phyloP scores from a whole-genome alignment of 192 early-diverging fungal genomes.

The Lobosporangium transversale region DNA sequence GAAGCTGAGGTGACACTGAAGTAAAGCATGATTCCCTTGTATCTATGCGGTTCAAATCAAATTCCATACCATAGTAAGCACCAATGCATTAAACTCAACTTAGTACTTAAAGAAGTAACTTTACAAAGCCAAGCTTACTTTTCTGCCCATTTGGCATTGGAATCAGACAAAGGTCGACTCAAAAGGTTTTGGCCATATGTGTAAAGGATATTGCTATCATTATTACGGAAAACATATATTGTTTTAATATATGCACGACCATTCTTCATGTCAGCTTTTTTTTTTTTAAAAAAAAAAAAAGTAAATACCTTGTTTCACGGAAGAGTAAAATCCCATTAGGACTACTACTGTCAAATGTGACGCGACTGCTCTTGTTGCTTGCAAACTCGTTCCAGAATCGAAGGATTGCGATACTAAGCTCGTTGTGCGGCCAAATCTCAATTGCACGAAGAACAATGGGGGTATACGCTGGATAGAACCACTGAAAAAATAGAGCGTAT shows the following conservation, averaged over 20 bases:
- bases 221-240: not conserved
- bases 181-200: slow-evolving; percentile 40
- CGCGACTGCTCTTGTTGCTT: slow-evolving; percentile 79
- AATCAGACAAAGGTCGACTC: slow-evolving; percentile 32
- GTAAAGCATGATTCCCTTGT: slow-evolving; percentile 83
- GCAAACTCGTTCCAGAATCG: slow-evolving; percentile 86
- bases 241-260: no score
- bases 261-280: no score
- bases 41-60: slow-evolving; percentile 40
- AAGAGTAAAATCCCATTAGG: slow-evolving; percentile 91
- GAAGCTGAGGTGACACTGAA: slow-evolving; percentile 76
- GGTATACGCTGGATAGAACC: slow-evolving; percentile 82
- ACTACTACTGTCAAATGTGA: slow-evolving; percentile 86
- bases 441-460: slow-evolving; percentile 72
- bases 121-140: slow-evolving; percentile 21
- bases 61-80: not conserved
- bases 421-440: slow-evolving; percentile 70
- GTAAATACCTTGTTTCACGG: slow-evolving; percentile 78
- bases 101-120: not conserved
- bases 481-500: slow-evolving; percentile 82
- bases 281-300: not conserved
- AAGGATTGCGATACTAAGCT: slow-evolving; percentile 75
- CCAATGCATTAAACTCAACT: slow-evolving; percentile 4
- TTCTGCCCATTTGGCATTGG: slow-evolving; percentile 31
- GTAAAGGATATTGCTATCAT: slow-evolving; percentile 44